Conservation (phyloP, 2,329 filamentous ascomycete species). For the Fusarium continuum region DNA sequence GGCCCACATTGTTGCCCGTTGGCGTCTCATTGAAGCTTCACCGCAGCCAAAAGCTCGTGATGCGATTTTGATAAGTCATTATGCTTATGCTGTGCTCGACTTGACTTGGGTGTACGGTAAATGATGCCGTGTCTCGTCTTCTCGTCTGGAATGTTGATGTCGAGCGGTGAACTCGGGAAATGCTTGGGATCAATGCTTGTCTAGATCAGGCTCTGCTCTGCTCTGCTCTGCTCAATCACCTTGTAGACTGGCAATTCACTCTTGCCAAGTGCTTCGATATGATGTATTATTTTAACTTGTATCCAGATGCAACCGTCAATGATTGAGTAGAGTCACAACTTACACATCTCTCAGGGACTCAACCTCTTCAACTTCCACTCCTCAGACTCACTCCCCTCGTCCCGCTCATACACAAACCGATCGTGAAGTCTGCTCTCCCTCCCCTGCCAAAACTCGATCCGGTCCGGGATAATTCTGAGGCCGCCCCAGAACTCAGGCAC, state of each 20-base stretch:
- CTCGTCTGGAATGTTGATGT: no score
- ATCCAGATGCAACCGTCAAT: background rate
- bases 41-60: conserved; percentile 8
- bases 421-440: conserved; percentile 90
- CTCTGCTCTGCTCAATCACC: background rate
- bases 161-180: no score
- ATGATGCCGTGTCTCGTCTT: background rate
- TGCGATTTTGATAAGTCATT: background rate
- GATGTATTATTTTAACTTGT: background rate
- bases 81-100: no score
- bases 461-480: conserved; percentile 82
- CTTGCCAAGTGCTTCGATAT: no score
- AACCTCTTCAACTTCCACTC: conserved; percentile 76
- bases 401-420: conserved; percentile 84
- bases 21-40: conserved; percentile 3
- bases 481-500: conserved; percentile 97
- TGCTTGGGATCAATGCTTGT: no score
- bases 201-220: no score
- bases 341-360: conserved; percentile 61
- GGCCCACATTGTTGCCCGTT: conserved; percentile 7
- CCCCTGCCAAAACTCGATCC: conserved; percentile 97
- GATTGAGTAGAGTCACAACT: background rate
- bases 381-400: conserved; percentile 52
- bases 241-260: background rate
- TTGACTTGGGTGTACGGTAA: background rate